Percentiles rank a stretch among this genome's conserved stretches.
These are phyloP conservation scores for Rhinocladiella mackenziei DNA, from an alignment of 2,329 filamentous ascomycete species.

Conservation along the genomic window DNA sequence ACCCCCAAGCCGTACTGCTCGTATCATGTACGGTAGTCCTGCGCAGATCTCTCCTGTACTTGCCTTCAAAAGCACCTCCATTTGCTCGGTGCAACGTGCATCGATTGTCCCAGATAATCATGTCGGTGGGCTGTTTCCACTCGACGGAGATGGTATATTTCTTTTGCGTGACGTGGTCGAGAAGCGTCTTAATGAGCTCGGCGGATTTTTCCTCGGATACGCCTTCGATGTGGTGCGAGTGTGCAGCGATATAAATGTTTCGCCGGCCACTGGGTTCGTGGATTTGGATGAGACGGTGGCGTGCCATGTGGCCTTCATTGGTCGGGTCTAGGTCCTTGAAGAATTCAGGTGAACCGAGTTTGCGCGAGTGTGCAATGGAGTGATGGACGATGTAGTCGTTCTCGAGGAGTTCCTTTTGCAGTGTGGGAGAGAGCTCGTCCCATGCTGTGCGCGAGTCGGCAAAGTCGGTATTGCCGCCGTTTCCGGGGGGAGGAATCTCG, in stretches of 20 bases:
- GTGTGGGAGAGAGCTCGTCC: constrained; percentile 41
- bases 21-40: constrained; percentile 54
- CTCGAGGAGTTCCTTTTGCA: constrained; percentile 36
- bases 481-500: constrained; percentile 46
- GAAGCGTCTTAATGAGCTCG: constrained; percentile 36
- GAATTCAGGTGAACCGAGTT: constrained; percentile 40
- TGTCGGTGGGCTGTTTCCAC: constrained; percentile 49
- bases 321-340: constrained; percentile 47
- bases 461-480: constrained; percentile 52
- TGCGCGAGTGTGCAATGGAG: constrained; percentile 52
- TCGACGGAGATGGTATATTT: constrained; percentile 46
- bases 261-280: constrained; percentile 52
- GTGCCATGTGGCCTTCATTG: constrained; percentile 37
- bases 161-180: constrained; percentile 45
- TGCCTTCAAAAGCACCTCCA: constrained; percentile 47
- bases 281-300: constrained; percentile 49
- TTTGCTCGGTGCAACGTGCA: constrained; percentile 53
- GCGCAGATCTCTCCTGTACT: constrained; percentile 51
- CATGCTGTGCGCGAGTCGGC: constrained; percentile 53
- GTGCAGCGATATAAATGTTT: constrained; percentile 53
- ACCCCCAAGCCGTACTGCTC: constrained; percentile 42
- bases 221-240: constrained; percentile 52
- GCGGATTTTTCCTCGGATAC: constrained; percentile 36
- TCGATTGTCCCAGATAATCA: constrained; percentile 59
- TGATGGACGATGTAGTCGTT: constrained; percentile 48